These are phyloP conservation scores for Acrodontium crateriforme DNA, from an alignment of 2,329 filamentous ascomycete species.

Conservation along the genomic window DNA sequence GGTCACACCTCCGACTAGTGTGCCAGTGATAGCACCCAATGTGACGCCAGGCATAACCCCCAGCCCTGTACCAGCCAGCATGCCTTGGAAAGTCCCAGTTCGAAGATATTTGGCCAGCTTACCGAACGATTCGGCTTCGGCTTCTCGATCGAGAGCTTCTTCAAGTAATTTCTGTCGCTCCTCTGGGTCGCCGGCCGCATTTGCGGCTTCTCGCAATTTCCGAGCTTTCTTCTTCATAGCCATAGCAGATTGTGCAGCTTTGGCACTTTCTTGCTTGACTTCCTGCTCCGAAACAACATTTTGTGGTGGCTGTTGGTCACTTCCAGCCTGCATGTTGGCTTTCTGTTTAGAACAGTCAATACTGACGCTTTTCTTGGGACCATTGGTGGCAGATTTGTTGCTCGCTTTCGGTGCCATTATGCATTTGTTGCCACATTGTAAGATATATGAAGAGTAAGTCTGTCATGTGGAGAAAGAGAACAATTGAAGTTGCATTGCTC, in stretches of 20 bases:
- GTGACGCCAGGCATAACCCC: slow-evolving; percentile 15
- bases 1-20: slow-evolving; percentile 17
- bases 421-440: too few species aligned
- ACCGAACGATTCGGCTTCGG: slow-evolving; percentile 19
- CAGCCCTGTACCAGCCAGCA: slow-evolving; percentile 17
- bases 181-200: slow-evolving; percentile 17
- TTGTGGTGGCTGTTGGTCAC: too few species aligned
- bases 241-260: slow-evolving; percentile 14
- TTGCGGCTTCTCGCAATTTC: slow-evolving; percentile 16
- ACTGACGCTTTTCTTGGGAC: too few species aligned
- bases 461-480: too few species aligned
- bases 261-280: slow-evolving; percentile 14
- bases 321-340: too few species aligned
- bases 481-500: too few species aligned
- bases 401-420: too few species aligned
- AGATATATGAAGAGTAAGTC: too few species aligned
- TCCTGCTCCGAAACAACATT: slow-evolving; percentile 11
- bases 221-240: slow-evolving; percentile 15
- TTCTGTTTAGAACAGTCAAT: too few species aligned
- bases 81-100: slow-evolving; percentile 18
- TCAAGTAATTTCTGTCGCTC: slow-evolving; percentile 21
- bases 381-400: too few species aligned
- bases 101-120: slow-evolving; percentile 20
- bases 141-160: slow-evolving; percentile 15
- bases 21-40: slow-evolving; percentile 18